phyloP scores from a whole-genome alignment of 192 early-diverging fungal species.

The Linnemannia schmuckeri region DNA sequence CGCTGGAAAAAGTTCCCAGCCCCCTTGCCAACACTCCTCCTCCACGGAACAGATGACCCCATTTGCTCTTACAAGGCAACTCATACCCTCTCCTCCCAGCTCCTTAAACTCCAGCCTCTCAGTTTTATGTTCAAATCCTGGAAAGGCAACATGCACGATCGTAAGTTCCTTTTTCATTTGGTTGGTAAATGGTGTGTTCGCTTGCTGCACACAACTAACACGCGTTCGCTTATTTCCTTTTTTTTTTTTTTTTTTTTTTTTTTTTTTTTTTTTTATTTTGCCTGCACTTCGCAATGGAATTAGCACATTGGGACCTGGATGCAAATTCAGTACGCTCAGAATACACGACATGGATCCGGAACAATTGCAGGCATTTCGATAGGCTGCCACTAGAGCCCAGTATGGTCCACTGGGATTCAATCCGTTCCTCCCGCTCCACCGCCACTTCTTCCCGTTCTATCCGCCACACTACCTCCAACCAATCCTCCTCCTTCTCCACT shows the following conservation, averaged over 20 bases:
- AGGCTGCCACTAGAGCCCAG: constrained; percentile 17
- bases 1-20: constrained; percentile 47
- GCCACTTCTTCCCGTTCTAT: neutral
- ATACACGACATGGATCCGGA: constrained; percentile 31
- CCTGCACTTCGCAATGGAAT: too few relatives aligned
- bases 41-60: constrained; percentile 44
- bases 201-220: neutral
- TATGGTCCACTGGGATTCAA: constrained; percentile 29
- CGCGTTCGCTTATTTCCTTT: neutral
- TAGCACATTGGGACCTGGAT: constrained; percentile 53
- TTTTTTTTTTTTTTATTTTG: neutral
- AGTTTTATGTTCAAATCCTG: constrained; percentile 33
- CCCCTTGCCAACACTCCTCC: constrained; percentile 25
- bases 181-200: neutral
- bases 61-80: constrained; percentile 40
- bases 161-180: constrained; percentile 8
- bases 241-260: neutral
- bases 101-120: constrained; percentile 11
- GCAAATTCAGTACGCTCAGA: constrained; percentile 21
- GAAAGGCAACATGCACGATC: constrained; percentile 44
- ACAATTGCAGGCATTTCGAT: constrained; percentile 17
- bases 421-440: constrained; percentile 13
- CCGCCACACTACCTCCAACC: neutral
- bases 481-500: neutral
- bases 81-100: neutral